Percentiles rank a stretch among this genome's conserved stretches.
phyloP scores from a whole-genome alignment of 306 rosid species.

The Vigna mungo region DNA sequence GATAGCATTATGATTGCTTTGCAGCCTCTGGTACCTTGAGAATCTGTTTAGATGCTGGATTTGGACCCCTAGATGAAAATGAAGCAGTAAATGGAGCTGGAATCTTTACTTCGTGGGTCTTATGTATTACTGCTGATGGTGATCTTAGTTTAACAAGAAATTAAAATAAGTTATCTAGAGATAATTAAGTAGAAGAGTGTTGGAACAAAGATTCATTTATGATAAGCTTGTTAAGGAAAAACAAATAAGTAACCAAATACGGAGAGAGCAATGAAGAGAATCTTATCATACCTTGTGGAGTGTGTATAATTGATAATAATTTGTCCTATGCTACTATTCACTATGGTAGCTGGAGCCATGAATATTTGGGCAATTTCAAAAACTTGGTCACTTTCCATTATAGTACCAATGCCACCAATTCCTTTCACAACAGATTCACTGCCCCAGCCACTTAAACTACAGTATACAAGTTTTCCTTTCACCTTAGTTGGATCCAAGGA shows the following conservation, averaged over 20 bases:
- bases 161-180: conserved; percentile 10
- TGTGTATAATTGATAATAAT: conserved; percentile 57
- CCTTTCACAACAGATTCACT: conserved; percentile 67
- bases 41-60: conserved; percentile 59
- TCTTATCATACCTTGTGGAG: conserved; percentile 61
- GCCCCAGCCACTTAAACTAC: conserved; percentile 57
- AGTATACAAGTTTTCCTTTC: conserved; percentile 71
- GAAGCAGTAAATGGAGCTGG: conserved; percentile 80
- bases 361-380: conserved; percentile 68
- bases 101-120: conserved; percentile 50
- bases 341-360: conserved; percentile 78
- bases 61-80: conserved; percentile 93
- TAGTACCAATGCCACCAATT: conserved; percentile 73
- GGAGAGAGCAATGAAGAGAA: conserved; percentile 12
- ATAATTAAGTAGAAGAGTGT: not conserved
- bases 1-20: not conserved
- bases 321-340: conserved; percentile 56
- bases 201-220: conserved; percentile 14
- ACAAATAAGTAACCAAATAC: not conserved
- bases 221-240: conserved; percentile 2
- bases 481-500: conserved; percentile 71
- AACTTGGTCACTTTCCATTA: conserved; percentile 57
- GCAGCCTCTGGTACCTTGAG: conserved; percentile 68
- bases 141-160: conserved; percentile 55
- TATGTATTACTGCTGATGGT: conserved; percentile 73